Conservation (phyloP, 2,329 filamentous ascomycete genomes). For the Colletotrichum orchidophilum region DNA sequence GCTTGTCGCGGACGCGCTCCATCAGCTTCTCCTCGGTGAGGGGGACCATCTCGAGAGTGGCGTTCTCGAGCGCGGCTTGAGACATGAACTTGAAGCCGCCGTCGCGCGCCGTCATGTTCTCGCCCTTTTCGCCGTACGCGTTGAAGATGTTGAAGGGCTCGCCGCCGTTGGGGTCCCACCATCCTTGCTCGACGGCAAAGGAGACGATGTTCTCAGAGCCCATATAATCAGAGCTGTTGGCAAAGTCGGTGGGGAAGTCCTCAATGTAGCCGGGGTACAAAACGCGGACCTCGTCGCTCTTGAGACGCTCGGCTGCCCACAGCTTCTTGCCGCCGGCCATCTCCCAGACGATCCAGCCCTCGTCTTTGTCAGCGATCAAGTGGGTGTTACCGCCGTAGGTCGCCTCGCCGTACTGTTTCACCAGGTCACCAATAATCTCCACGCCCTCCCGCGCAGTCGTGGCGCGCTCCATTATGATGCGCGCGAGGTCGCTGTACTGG, state of each 20-base stretch:
- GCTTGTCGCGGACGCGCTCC: constrained; percentile 42
- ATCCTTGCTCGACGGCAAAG: constrained; percentile 40
- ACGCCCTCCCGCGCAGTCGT: constrained; percentile 51
- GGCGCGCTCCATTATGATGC: constrained; percentile 51
- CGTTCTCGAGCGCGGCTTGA: constrained; percentile 38
- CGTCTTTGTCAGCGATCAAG: constrained; percentile 47
- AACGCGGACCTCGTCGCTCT: constrained; percentile 37
- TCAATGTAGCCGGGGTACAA: constrained; percentile 42
- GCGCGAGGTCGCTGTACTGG: constrained; percentile 52
- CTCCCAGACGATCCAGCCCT: constrained; percentile 43
- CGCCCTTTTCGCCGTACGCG: constrained; percentile 38
- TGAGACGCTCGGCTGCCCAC: constrained; percentile 41
- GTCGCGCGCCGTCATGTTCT: constrained; percentile 37
- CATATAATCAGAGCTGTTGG: constrained; percentile 38
- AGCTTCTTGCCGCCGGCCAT: constrained; percentile 39
- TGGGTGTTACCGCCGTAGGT: constrained; percentile 54
- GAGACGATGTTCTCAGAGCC: constrained; percentile 40
- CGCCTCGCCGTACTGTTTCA: constrained; percentile 50
- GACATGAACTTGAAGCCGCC: constrained; percentile 44
- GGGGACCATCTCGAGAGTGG: constrained; percentile 51
- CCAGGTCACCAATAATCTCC: constrained; percentile 50
- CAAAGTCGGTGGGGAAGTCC: constrained; percentile 39
- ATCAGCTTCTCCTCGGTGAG: constrained; percentile 60
- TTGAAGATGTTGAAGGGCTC: constrained; percentile 41
- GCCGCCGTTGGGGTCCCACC: constrained; percentile 38